Conservation (phyloP, 257 asterid species). For the Solanum pinnatisectum region DNA sequence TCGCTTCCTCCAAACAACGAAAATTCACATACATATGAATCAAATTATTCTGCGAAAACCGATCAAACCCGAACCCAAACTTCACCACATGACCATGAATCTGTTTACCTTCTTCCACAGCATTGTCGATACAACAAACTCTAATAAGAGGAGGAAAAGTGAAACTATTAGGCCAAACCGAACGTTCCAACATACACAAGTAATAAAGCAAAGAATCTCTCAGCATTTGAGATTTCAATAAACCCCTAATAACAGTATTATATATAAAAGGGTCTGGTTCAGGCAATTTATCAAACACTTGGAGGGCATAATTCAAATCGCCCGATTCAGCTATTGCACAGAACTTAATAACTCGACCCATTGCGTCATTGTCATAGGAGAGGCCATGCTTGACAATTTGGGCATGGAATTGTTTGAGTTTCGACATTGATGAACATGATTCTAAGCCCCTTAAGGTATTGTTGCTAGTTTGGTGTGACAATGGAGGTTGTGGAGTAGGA, state of each 20-base stretch:
- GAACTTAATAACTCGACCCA: constrained; percentile 12
- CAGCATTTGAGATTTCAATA: background rate
- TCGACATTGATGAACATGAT: constrained; percentile 11
- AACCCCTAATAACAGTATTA: constrained; percentile 3
- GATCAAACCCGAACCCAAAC: constrained; percentile 45
- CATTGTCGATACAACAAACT: constrained; percentile 40
- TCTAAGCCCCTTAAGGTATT: background rate
- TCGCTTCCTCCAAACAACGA: constrained; percentile 45
- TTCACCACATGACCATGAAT: constrained; percentile 63
- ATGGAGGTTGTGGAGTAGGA: background rate
- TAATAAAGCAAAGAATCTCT: constrained; percentile 29
- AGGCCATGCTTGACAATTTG: background rate
- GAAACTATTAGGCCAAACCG: constrained; percentile 44
- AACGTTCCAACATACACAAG: constrained; percentile 34
- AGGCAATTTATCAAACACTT: constrained; percentile 4
- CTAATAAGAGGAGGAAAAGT: constrained; percentile 61
- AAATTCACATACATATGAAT: constrained; percentile 64
- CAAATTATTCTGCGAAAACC: constrained; percentile 68
- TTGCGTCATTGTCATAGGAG: constrained; percentile 1
- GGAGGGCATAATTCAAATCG: background rate
- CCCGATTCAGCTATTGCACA: background rate
- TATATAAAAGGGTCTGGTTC: constrained; percentile 4
- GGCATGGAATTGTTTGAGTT: constrained; percentile 8
- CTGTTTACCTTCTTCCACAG: constrained; percentile 40
- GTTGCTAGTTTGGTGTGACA: background rate